Conservation (phyloP, 2,329 filamentous ascomycete species). For the Hypomyces rosellus region DNA sequence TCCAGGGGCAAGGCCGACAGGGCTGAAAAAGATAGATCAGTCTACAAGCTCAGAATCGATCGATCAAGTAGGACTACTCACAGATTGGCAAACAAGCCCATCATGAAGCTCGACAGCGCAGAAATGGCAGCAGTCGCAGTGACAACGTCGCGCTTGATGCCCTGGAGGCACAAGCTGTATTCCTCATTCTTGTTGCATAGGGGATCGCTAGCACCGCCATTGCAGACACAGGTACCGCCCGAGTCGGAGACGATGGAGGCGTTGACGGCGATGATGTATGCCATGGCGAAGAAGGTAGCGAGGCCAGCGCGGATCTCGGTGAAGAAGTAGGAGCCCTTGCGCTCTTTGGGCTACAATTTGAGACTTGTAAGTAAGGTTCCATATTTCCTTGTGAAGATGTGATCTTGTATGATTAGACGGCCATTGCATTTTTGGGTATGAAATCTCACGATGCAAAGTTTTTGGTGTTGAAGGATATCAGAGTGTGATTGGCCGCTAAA, state of each 20-base stretch:
- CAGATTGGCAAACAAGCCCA: slow-evolving; percentile 78
- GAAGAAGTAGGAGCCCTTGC: slow-evolving; percentile 70
- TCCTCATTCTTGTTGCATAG: slow-evolving; percentile 47
- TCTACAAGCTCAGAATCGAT: not conserved
- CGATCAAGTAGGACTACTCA: slow-evolving; percentile 24
- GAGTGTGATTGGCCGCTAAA: not conserved
- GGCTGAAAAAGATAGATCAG: slow-evolving; percentile 17
- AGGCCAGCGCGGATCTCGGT: slow-evolving; percentile 80
- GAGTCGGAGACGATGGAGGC: slow-evolving; percentile 52
- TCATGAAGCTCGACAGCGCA: slow-evolving; percentile 71
- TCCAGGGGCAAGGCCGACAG: slow-evolving; percentile 35
- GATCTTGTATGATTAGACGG: not conserved
- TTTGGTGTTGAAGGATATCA: not conserved
- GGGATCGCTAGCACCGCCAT: slow-evolving; percentile 42
- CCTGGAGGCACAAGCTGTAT: slow-evolving; percentile 57
- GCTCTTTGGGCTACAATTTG: slow-evolving; percentile 52
- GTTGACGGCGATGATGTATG: slow-evolving; percentile 50
- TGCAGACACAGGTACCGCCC: slow-evolving; percentile 72
- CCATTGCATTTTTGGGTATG: not conserved
- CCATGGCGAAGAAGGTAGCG: slow-evolving; percentile 67
- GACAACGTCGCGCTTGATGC: slow-evolving; percentile 69
- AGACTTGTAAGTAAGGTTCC: not conserved
- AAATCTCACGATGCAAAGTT: not conserved
- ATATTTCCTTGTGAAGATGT: not conserved
- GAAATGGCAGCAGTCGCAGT: slow-evolving; percentile 81